These are phyloP conservation scores for Verticillium alfalfae DNA, from an alignment of 2,329 filamentous ascomycete species.

Conservation along the genomic window DNA sequence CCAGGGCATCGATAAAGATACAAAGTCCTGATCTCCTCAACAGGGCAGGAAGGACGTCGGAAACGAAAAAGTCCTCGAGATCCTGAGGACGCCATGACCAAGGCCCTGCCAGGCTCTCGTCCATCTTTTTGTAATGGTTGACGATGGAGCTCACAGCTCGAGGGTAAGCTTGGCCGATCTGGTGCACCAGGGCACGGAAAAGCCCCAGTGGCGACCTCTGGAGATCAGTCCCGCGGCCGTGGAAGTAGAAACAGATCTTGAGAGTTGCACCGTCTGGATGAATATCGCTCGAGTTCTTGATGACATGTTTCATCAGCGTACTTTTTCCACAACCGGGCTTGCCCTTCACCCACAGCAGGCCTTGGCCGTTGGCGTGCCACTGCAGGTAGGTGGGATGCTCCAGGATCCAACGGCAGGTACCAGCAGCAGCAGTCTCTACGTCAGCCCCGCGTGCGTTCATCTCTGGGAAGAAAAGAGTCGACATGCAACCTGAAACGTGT, in stretches of 20 bases:
- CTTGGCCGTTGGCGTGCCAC: conserved; percentile 14
- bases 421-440: conserved; percentile 13
- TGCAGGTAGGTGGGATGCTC: conserved; percentile 13
- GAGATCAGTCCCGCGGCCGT: conserved; percentile 21
- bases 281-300: conserved; percentile 1
- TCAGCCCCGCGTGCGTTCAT: conserved; percentile 18
- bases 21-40: conserved; percentile 13
- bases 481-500: conserved; percentile 14
- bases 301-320: conserved; percentile 23
- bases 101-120: not conserved
- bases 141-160: not conserved
- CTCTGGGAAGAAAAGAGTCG: conserved; percentile 22
- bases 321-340: conserved; percentile 35
- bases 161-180: conserved; percentile 8
- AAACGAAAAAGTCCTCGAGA: not conserved
- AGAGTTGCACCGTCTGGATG: conserved; percentile 4
- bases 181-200: conserved; percentile 26
- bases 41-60: conserved; percentile 11
- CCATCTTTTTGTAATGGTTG: not conserved
- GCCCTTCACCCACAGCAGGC: conserved; percentile 30
- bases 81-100: conserved; percentile 18
- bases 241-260: conserved; percentile 29
- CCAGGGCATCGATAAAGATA: conserved; percentile 27
- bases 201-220: conserved; percentile 25
- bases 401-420: conserved; percentile 27